A percentile compares a stretch with the other conserved stretches of the same genome.
These are phyloP conservation scores for Eragrostis curvula DNA, from an alignment of 176 grass and related monocot species.

Conservation along the genomic window DNA sequence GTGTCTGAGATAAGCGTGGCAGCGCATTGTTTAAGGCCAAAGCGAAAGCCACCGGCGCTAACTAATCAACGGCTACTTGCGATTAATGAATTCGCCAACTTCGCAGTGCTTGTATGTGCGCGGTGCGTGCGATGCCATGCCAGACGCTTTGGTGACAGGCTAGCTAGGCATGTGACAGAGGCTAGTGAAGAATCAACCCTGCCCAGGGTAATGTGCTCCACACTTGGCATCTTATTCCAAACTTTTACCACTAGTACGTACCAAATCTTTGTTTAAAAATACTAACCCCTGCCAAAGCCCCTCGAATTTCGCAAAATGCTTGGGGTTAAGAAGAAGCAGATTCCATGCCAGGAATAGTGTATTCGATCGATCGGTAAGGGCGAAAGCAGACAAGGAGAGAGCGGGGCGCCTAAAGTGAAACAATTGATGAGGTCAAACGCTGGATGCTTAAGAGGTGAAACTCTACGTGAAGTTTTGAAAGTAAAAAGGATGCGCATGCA, in stretches of 20 bases:
- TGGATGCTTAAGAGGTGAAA: not conserved
- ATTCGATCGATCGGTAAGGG: no score
- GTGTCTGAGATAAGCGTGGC: slow-evolving; percentile 76
- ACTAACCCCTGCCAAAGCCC: not conserved
- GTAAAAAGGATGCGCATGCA: not conserved
- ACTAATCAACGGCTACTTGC: slow-evolving; percentile 13
- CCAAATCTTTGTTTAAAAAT: not conserved
- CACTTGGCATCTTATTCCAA: slow-evolving; percentile 45
- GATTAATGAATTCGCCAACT: not conserved
- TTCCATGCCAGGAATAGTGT: slow-evolving; percentile 9
- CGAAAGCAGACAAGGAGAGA: not conserved
- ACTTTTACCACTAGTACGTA: not conserved
- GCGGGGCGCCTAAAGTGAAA: not conserved
- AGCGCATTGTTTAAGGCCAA: slow-evolving; percentile 37
- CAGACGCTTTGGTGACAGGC: not conserved
- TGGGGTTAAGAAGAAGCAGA: not conserved
- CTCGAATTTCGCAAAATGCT: not conserved
- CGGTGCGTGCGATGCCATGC: slow-evolving; percentile 43
- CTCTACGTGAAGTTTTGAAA: not conserved
- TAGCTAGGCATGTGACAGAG: slow-evolving; percentile 51
- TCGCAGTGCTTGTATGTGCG: slow-evolving; percentile 10
- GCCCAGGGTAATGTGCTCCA: slow-evolving; percentile 16
- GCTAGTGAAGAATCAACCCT: slow-evolving; percentile 57
- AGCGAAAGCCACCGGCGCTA: slow-evolving; percentile 25
- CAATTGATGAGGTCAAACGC: not conserved